phyloP scores from a whole-genome alignment of 805 yeast species.

The Lipomyces yamadae region DNA sequence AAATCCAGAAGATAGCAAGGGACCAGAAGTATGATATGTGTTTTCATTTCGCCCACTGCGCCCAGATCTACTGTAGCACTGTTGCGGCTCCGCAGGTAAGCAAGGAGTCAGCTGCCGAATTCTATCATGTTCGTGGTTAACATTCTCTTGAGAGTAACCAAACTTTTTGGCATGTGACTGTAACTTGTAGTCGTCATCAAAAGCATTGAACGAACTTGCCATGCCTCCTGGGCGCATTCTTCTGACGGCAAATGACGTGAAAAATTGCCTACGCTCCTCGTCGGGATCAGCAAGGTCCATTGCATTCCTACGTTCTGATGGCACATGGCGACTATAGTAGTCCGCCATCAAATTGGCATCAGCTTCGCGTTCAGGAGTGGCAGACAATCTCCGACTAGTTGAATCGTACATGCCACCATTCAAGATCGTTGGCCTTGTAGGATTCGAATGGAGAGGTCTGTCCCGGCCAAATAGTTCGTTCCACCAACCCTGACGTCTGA shows the following conservation, averaged over 20 bases:
- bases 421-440: background rate
- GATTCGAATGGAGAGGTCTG: background rate
- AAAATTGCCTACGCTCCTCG: slow-evolving; percentile 4
- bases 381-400: background rate
- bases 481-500: background rate
- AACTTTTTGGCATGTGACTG: background rate
- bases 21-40: slow-evolving; percentile 4
- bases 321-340: background rate
- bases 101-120: background rate
- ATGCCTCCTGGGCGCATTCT: background rate
- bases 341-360: background rate
- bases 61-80: background rate
- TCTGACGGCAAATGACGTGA: background rate
- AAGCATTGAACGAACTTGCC: background rate
- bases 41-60: too few species aligned
- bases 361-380: background rate
- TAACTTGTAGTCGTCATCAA: background rate
- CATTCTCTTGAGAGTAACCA: background rate
- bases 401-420: background rate
- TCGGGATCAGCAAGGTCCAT: slow-evolving; percentile 2
- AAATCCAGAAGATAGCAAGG: slow-evolving; percentile 2
- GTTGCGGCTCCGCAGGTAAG: background rate
- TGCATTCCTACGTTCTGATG: background rate
- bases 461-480: background rate
- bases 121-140: background rate